Conservation (phyloP, 805 yeast genomes). For the Candida railenensis region DNA sequence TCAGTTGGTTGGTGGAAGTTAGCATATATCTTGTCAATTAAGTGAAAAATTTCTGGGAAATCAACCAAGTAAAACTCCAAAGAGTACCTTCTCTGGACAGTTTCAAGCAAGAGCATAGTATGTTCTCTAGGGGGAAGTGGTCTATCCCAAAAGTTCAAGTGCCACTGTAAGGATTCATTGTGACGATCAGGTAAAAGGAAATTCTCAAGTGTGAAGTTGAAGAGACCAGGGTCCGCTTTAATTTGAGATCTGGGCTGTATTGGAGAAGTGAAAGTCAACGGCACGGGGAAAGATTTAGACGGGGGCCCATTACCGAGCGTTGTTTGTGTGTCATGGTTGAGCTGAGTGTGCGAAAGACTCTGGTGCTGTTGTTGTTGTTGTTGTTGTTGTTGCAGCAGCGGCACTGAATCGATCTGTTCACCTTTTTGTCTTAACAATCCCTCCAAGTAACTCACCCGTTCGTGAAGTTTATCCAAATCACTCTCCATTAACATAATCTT, state of each 20-base stretch:
- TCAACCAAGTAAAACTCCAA: constrained; percentile 37
- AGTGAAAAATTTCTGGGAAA: constrained; percentile 14
- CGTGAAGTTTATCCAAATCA: constrained; percentile 35
- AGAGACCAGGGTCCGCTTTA: constrained; percentile 1
- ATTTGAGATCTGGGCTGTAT: constrained; percentile 3
- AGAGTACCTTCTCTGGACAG: constrained; percentile 29
- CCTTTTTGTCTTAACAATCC: constrained; percentile 2
- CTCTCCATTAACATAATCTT: constrained; percentile 44
- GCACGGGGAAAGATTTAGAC: not conserved
- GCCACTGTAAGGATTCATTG: constrained; percentile 23
- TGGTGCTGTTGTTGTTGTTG: constrained; percentile 1
- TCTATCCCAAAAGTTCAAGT: constrained; percentile 12
- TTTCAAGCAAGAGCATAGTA: constrained; percentile 21
- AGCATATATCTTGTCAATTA: constrained; percentile 16
- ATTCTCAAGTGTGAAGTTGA: constrained; percentile 16
- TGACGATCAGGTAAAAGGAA: constrained; percentile 26
- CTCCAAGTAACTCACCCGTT: constrained; percentile 30
- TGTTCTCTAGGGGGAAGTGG: constrained; percentile 24
- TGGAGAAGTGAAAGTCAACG: constrained; percentile 3
- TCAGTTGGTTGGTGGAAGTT: constrained; percentile 7
- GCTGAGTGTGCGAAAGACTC: not conserved
- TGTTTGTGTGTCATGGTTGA: not conserved
- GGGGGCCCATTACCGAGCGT: not conserved
- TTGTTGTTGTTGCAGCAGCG: not conserved
- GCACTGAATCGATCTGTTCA: not conserved